phyloP scores from a whole-genome alignment of 345 rosid genomes.

The Lumnitzera littorea region DNA sequence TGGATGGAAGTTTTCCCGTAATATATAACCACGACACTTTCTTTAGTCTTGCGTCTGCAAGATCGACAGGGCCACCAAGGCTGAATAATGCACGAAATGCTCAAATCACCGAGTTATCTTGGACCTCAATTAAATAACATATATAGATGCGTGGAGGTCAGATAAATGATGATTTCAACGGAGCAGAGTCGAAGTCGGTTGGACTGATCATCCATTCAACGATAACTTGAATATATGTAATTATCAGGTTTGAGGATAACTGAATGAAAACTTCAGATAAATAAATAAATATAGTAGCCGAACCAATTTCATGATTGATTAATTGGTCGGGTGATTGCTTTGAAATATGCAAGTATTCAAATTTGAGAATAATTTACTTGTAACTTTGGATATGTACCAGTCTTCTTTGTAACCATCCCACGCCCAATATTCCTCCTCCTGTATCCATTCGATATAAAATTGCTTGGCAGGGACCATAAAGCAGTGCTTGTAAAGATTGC shows the following conservation, averaged over 20 bases:
- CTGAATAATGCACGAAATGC: neutral
- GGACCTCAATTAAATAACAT: no score
- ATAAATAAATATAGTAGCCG: no score
- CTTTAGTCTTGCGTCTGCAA: neutral
- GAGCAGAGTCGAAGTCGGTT: no score
- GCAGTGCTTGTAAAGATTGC: neutral
- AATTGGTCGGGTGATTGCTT: conserved; percentile 10
- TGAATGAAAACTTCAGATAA: no score
- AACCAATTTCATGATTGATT: no score
- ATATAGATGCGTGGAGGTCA: no score
- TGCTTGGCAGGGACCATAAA: neutral
- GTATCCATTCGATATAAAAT: neutral
- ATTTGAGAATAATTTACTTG: neutral
- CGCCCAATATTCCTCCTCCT: neutral
- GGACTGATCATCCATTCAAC: no score
- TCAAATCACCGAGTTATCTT: no score
- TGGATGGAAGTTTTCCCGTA: neutral
- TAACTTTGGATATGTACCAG: neutral
- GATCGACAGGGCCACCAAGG: neutral
- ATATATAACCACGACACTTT: neutral
- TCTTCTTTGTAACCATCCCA: neutral
- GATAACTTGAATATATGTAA: no score
- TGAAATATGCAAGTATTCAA: conserved; percentile 3
- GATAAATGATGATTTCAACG: no score
- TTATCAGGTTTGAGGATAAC: neutral